phyloP scores from a whole-genome alignment of 1,139 yeast species.

The Petasospora rhodanensis region DNA sequence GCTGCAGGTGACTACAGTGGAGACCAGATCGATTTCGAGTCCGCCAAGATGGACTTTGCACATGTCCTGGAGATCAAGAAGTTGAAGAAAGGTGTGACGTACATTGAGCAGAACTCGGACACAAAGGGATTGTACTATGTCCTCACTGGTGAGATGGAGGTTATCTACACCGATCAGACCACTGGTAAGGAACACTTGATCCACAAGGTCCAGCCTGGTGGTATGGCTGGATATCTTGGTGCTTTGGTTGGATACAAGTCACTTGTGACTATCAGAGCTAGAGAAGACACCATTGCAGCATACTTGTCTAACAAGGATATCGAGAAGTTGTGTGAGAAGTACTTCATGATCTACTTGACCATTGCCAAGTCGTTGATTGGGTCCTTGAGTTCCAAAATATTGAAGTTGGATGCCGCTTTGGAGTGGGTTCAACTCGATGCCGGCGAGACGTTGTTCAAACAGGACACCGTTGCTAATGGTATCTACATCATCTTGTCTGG shows the following conservation, averaged over 20 bases:
- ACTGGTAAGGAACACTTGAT: constrained; percentile 37
- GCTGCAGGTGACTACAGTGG: constrained; percentile 3
- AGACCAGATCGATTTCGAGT: constrained; percentile 37
- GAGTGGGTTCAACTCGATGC: constrained; percentile 94
- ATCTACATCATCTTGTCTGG: constrained; percentile 91
- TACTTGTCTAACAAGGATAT: constrained; percentile 60
- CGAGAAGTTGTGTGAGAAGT: constrained; percentile 66
- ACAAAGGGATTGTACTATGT: constrained; percentile 77
- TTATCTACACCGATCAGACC: constrained; percentile 35
- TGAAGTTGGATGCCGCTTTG: constrained; percentile 81
- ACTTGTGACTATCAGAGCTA: constrained; percentile 57
- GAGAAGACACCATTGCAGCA: constrained; percentile 61
- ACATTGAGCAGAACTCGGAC: constrained; percentile 61
- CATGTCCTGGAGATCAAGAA: constrained; percentile 53
- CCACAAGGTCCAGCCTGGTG: constrained; percentile 68
- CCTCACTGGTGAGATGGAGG: constrained; percentile 71
- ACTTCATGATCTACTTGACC: constrained; percentile 69
- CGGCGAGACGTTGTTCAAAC: constrained; percentile 73
- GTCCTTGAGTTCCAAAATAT: constrained; percentile 60
- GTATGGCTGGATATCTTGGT: constrained; percentile 83
- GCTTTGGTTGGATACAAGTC: constrained; percentile 78
- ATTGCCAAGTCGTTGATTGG: constrained; percentile 70
- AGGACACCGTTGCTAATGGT: constrained; percentile 88
- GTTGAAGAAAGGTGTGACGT: constrained; percentile 47
- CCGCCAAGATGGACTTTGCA: constrained; percentile 62